Conservation (phyloP, 1,139 yeast genomes). For the Meyerozyma smithsonii region DNA sequence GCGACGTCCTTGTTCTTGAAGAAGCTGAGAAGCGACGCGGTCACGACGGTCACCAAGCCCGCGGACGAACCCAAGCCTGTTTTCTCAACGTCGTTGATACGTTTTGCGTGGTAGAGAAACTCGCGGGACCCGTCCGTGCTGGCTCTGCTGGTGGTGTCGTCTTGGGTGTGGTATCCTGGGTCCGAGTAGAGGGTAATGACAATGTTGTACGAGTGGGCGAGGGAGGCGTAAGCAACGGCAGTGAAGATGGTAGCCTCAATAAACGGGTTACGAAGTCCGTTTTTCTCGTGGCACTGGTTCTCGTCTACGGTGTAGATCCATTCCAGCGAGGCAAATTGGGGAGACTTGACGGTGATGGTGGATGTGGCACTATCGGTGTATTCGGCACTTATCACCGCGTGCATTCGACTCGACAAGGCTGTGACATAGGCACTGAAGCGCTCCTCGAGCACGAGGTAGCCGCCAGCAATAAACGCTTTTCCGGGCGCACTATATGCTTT, state of each 20-base stretch:
- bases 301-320: constrained; percentile 53
- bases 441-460: constrained; percentile 84
- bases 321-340: constrained; percentile 69
- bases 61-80: constrained; percentile 98
- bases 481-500: constrained; percentile 84
- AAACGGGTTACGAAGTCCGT: constrained; percentile 61
- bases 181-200: constrained; percentile 72
- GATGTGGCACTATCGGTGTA: constrained; percentile 12
- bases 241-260: constrained; percentile 57
- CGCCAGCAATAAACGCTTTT: constrained; percentile 90
- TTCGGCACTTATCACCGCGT: constrained; percentile 49
- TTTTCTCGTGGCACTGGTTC: constrained; percentile 17
- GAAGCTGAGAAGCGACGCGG: constrained; percentile 59
- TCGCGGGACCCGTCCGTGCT: constrained; percentile 30
- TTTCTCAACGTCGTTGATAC: constrained; percentile 74
- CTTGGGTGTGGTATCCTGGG: constrained; percentile 83
- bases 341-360: constrained; percentile 53
- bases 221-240: constrained; percentile 45
- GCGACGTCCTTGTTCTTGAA: constrained; percentile 23
- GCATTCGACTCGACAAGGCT: constrained; percentile 88
- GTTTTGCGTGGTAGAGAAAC: constrained; percentile 56
- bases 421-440: constrained; percentile 72
- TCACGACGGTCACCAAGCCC: constrained; percentile 78
- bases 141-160: constrained; percentile 28
- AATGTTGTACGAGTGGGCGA: constrained; percentile 23